These are phyloP conservation scores for Mrakia frigida DNA, from an alignment of 768 basidiomycete genomes.

Conservation along the genomic window DNA sequence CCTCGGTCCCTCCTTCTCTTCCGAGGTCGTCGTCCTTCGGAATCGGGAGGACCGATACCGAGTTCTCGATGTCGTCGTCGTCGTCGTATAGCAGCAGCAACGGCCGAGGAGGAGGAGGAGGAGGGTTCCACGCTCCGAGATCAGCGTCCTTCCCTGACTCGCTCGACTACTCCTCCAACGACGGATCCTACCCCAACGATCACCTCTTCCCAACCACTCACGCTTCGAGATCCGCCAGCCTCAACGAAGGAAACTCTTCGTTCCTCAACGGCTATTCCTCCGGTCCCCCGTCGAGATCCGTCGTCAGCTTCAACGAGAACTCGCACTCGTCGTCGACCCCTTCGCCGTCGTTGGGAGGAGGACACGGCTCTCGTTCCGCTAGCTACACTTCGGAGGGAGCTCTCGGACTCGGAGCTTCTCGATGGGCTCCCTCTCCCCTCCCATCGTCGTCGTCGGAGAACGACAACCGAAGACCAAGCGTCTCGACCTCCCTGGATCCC, in stretches of 20 bases:
- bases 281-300: not conserved
- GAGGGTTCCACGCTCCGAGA: not conserved
- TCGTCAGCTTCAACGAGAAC: constrained; percentile 5
- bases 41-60: not conserved
- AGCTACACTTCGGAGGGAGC: not conserved
- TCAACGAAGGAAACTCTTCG: not conserved
- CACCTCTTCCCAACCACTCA: not conserved
- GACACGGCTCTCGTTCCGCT: not conserved
- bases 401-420: too few species aligned
- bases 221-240: not conserved
- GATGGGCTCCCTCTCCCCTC: too few species aligned
- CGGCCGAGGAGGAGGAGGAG: not conserved
- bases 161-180: not conserved
- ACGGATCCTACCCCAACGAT: not conserved
- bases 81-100: not conserved
- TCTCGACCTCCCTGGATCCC: too few species aligned
- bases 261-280: not conserved
- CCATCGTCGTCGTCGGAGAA: too few species aligned
- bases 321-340: not conserved
- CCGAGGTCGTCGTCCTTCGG: not conserved
- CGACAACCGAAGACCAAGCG: too few species aligned
- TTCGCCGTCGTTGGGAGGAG: not conserved
- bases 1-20: constrained; percentile 22
- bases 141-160: not conserved
- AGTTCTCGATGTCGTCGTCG: not conserved